These are phyloP conservation scores for Linnemannia schmuckeri DNA, from an alignment of 192 early-diverging fungal species.

Conservation along the genomic window DNA sequence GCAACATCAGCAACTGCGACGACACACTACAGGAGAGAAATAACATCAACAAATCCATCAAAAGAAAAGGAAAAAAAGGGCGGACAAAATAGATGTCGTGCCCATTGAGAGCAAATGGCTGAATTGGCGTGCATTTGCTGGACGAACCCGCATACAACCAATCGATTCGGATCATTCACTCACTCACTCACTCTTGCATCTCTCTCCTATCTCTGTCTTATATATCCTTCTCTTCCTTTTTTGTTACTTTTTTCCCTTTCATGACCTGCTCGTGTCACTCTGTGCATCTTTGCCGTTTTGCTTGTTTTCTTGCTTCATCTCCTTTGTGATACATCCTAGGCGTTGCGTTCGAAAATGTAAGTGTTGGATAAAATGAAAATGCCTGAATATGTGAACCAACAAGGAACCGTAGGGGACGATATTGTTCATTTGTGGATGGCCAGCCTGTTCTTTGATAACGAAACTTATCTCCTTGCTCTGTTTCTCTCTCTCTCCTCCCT, in stretches of 20 bases:
- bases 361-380: neutral
- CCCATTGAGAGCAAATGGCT: neutral
- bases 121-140: neutral
- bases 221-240: neutral
- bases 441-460: neutral
- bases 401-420: neutral
- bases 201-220: neutral
- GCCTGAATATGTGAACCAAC: neutral
- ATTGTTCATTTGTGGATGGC: neutral
- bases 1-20: neutral
- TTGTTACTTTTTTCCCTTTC: neutral
- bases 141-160: neutral
- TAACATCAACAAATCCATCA: neutral
- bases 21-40: neutral
- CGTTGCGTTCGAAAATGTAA: constrained; percentile 69
- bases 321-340: constrained; percentile 38
- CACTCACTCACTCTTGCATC: neutral
- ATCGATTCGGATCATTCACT: neutral
- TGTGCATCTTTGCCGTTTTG: neutral
- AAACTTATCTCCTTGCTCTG: neutral
- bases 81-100: neutral
- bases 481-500: neutral
- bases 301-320: neutral
- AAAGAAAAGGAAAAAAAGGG: neutral
- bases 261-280: no score